Base-by-base conservation (phyloP, 176 grass and related monocot species). In the Melocanna baccifera region DNA sequence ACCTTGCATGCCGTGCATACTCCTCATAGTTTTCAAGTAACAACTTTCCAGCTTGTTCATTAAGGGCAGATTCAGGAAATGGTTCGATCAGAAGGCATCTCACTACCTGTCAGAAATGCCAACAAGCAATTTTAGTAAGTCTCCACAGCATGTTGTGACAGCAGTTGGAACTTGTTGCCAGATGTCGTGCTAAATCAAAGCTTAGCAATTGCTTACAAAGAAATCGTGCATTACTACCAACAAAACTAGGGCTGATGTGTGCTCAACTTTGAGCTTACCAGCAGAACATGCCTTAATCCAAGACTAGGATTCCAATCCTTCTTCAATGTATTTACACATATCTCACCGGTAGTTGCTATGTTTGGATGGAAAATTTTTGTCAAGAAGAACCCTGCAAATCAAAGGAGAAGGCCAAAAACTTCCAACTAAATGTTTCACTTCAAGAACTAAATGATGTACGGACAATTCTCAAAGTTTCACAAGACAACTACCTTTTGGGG, bases 321-420 rank as follows among this genome's bases (percentile, higher is more conserved):
- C 78, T 96, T 92, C 62, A 98, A 63, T 42, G 93, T 98, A 78
- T 95, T 98, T 28, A 98, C 91, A 92, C 96, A 95, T 77, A 98
- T 96, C 81, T 98, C 93, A 58, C 93, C 96, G 89, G 87, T 87
- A 64, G 86, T 90, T 83, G 96, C 91, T 82, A 98, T 94, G 79
- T 98, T 94, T 36, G 96, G 96, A 90, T 95, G 96, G 77, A 98
- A 98, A 84, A 95, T 98, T 87, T 98, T 98, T 9, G 93, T 98
- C 81, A 92, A 63, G 71, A 98, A 98, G 81, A 90, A 96, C 28
- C 93, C 96, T 98, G 72, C 73, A 83, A 62, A 69, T 77, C 2
- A 62, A 76, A 84, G 37, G 45, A 70, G 9, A 85, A 72, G 30
- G 40, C 51, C 51, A 86, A 69, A 80, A 3, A 67, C 1, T 74